Conservation (phyloP, 441 rosid genomes). For the Gossypium davidsonii region DNA sequence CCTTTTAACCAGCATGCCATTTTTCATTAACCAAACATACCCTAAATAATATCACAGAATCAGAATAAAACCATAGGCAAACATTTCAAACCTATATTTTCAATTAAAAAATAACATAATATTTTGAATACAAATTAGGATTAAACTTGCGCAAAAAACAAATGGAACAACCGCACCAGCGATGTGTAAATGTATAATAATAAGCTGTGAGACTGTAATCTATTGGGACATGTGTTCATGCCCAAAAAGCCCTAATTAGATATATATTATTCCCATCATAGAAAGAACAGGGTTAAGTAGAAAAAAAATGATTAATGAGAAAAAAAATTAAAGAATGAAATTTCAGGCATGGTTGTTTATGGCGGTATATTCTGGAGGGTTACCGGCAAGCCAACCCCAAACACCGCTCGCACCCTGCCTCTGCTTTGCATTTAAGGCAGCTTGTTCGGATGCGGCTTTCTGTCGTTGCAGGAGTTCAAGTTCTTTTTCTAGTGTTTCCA, state of each 20-base stretch:
- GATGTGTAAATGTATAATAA: background rate
- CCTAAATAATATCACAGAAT: too few relatives aligned
- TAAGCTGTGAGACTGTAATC: background rate
- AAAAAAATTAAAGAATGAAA: background rate
- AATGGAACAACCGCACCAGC: background rate
- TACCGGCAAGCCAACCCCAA: conserved; percentile 97
- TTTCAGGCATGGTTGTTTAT: conserved; percentile 32
- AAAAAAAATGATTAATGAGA: conserved; percentile 20
- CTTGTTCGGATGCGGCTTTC: conserved; percentile 94
- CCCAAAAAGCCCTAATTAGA: conserved; percentile 1
- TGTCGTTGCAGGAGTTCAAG: conserved; percentile 87
- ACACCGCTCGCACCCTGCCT: conserved; percentile 75
- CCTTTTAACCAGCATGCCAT: too few relatives aligned
- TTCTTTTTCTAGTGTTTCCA: conserved; percentile 85
- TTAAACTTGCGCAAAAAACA: background rate
- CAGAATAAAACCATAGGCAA: too few relatives aligned
- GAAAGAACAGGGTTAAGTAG: conserved; percentile 17
- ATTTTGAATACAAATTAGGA: conserved; percentile 8
- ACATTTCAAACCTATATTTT: too few relatives aligned
- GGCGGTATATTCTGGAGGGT: conserved; percentile 36
- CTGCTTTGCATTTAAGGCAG: conserved; percentile 58
- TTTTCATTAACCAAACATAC: too few relatives aligned
- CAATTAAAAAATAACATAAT: too few relatives aligned
- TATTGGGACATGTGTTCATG: background rate
- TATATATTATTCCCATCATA: conserved; percentile 19